These are phyloP conservation scores for Atkinsonella texensis DNA, from an alignment of 2,329 filamentous ascomycete genomes.

Conservation along the genomic window DNA sequence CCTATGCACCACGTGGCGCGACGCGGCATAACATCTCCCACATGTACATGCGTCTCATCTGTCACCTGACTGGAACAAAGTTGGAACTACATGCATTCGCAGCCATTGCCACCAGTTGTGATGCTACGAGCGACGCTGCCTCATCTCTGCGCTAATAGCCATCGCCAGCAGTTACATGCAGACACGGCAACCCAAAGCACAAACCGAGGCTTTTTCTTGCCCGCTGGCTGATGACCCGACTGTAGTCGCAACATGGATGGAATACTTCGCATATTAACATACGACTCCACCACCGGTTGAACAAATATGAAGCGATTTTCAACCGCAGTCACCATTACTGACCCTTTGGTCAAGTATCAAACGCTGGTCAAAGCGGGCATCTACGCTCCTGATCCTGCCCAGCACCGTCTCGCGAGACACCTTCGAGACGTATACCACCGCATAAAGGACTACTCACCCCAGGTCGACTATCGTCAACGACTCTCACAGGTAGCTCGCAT, in stretches of 20 bases:
- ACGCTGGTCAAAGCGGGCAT: conserved; percentile 54
- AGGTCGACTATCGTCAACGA: conserved; percentile 53
- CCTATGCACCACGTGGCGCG: no score
- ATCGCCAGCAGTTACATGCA: no score
- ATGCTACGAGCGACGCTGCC: no score
- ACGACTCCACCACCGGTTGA: not conserved
- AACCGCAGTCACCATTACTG: conserved; percentile 49
- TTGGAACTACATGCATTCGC: no score
- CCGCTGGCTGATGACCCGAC: not conserved
- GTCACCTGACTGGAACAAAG: not conserved
- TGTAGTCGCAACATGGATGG: conserved; percentile 1
- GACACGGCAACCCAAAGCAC: no score
- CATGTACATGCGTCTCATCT: not conserved
- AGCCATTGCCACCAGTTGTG: no score
- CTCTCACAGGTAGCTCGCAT: conserved; percentile 47
- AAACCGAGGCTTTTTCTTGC: no score
- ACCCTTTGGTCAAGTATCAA: conserved; percentile 67
- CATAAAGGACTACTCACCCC: conserved; percentile 68
- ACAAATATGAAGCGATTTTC: conserved; percentile 24
- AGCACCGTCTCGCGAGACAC: conserved; percentile 63
- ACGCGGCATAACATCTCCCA: not conserved
- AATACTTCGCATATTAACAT: not conserved
- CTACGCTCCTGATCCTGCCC: conserved; percentile 57
- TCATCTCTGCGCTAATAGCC: no score
- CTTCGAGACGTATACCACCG: conserved; percentile 64